Base-by-base conservation (phyloP, 2,329 filamentous ascomycete species). In the Cyphellophora attinorum region DNA sequence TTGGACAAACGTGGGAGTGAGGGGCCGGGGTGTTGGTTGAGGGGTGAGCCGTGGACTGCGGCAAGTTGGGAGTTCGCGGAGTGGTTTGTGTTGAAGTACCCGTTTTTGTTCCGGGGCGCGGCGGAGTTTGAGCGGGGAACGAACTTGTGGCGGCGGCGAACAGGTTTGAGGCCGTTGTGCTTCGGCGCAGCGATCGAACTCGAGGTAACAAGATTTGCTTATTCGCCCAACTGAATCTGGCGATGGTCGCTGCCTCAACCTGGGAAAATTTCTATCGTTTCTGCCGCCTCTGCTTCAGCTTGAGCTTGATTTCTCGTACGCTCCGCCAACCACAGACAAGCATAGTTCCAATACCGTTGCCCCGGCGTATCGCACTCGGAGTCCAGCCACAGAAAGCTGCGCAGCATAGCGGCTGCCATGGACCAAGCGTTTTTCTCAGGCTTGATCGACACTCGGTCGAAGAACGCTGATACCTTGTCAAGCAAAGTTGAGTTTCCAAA, bases 21-120 rank as follows among this genome's bases (percentile, higher is more conserved):
- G 13, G 46, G 44, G 32, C 49, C 55, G 12, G 56, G 52, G 2
- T 27, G 72, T 2, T 52, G 71, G 10, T 62, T 70, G 2, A 72
- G 68, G 69, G 64, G 65, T 0, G 61, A 67, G 5, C 54, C 67
- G 0, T 64, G 59, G 52, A 57, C 70, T 21, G 36, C 54, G 2
- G 39, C 41, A 0, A 61, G 57, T 6, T 73, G 68, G 70, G 69
- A 73, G 41, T 53, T 64, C 1, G 68, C 58, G 1, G 54, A 57
- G 6, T 37, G 39, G 0, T 71, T 74, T 41, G 42, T 64, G 2
- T 51, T 50, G 27, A 70, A 68, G 41, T 73, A 65, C 64, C 33
- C 33, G 5, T 41, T 35, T 10, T 18, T 47, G 6, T 13, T 47
- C 6, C 27, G 23, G 28, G 38, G 37, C 10, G 40, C 42, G 2